Conservation (phyloP, 2,329 filamentous ascomycete species). For the Alternaria tenuissima region DNA sequence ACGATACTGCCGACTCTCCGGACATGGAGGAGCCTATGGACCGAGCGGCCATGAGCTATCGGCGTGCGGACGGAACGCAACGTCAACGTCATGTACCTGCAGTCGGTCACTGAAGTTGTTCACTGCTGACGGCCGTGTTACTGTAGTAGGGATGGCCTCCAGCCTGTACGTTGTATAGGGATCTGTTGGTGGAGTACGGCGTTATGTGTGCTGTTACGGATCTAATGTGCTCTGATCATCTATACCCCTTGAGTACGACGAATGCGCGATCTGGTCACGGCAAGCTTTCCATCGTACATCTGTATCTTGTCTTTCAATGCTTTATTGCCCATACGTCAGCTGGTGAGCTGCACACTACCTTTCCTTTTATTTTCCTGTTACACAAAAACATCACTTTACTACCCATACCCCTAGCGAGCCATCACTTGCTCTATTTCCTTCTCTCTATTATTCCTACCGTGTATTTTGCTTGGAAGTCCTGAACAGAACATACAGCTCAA, state of each 20-base stretch:
- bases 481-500: background rate
- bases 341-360: constrained; percentile 3
- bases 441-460: background rate
- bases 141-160: constrained; percentile 1
- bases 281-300: background rate
- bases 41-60: constrained; percentile 55
- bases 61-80: constrained; percentile 57
- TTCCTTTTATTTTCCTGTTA: constrained; percentile 4
- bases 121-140: constrained; percentile 16
- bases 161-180: constrained; percentile 3
- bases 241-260: constrained; percentile 29
- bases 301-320: background rate
- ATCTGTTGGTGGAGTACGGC: constrained; percentile 23
- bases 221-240: constrained; percentile 25
- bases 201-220: constrained; percentile 23
- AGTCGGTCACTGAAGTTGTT: constrained; percentile 33
- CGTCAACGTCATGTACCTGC: constrained; percentile 49
- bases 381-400: constrained; percentile 3
- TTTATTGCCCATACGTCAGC: constrained; percentile 8
- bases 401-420: constrained; percentile 7
- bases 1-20: constrained; percentile 46
- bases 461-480: constrained; percentile 1
- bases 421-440: background rate
- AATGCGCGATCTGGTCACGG: constrained; percentile 21
- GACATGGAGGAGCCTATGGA: constrained; percentile 54